phyloP scores from a whole-genome alignment of 2,329 filamentous ascomycete genomes.

The Xylariomycetidae sp. region DNA sequence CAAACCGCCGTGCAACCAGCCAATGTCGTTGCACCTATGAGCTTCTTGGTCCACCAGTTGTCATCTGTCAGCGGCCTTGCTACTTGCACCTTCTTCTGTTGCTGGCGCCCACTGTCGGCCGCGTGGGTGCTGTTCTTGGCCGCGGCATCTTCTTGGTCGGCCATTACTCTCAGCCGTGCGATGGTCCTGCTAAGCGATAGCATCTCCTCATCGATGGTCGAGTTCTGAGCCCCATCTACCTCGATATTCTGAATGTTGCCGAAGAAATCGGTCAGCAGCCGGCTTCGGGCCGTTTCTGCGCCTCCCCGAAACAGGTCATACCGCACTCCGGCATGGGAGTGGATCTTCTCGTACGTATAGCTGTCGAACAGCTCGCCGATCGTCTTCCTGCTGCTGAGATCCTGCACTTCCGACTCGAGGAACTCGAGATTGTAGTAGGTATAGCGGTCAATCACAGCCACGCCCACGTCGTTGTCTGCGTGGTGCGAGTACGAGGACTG shows the following conservation, averaged over 20 bases:
- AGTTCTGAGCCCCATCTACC: conserved; percentile 61
- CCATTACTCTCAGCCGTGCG: conserved; percentile 45
- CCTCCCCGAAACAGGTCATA: conserved; percentile 94
- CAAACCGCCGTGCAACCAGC: conserved; percentile 58
- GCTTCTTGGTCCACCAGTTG: conserved; percentile 63
- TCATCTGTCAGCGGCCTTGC: conserved; percentile 61
- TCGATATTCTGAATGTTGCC: conserved; percentile 98
- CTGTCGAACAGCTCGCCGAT: conserved; percentile 93
- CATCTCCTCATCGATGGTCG: conserved; percentile 67
- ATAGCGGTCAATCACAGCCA: conserved; percentile 96
- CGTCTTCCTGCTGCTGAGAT: conserved; percentile 81
- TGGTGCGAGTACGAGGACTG: conserved; percentile 97
- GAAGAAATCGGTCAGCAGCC: conserved; percentile 93
- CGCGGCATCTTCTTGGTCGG: conserved; percentile 38
- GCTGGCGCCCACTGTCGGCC: conserved; percentile 11
- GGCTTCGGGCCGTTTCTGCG: conserved; percentile 68
- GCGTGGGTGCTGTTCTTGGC: conserved; percentile 22
- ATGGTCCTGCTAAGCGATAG: conserved; percentile 68
- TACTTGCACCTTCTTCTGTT: conserved; percentile 37
- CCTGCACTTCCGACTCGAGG: conserved; percentile 82
- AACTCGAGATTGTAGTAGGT: conserved; percentile 99
- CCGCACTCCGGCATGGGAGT: conserved; percentile 83
- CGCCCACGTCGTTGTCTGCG: conserved; percentile 94
- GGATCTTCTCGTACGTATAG: conserved; percentile 92
- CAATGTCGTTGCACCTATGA: conserved; percentile 56